phyloP scores from a whole-genome alignment of 208 protist species.

The Trypanosoma avium region DNA sequence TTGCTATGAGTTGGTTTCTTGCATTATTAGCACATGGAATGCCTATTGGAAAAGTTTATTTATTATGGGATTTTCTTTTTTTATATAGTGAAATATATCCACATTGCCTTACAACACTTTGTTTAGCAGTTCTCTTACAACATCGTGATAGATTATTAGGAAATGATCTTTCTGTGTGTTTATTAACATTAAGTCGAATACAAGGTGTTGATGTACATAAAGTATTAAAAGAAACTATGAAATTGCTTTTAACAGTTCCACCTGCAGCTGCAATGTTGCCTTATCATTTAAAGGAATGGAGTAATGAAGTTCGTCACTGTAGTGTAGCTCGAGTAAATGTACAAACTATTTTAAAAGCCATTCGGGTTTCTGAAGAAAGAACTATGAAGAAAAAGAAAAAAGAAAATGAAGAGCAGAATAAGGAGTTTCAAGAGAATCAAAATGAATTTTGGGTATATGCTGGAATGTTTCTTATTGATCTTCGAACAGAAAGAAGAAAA shows the following conservation, averaged over 20 bases:
- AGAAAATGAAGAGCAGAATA: background rate
- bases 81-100: constrained; percentile 26
- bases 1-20: constrained; percentile 96
- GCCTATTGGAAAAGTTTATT: constrained; percentile 86
- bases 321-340: constrained; percentile 8
- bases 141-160: constrained; percentile 41
- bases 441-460: constrained; percentile 19
- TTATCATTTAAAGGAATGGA: background rate
- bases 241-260: constrained; percentile 44
- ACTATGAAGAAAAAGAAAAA: too few relatives aligned
- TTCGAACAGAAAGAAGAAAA: constrained; percentile 24
- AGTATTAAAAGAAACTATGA: constrained; percentile 37
- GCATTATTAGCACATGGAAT: constrained; percentile 89
- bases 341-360: constrained; percentile 20
- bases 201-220: constrained; percentile 29
- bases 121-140: constrained; percentile 42
- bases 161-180: constrained; percentile 46
- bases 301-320: background rate
- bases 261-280: constrained; percentile 5
- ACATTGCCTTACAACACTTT: constrained; percentile 33
- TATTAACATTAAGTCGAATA: constrained; percentile 41
- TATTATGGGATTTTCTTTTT: constrained; percentile 93
- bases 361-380: too few relatives aligned
- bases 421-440: background rate
- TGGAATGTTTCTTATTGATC: constrained; percentile 61